These are phyloP conservation scores for Jaminaea rosea DNA, from an alignment of 1,284 basidiomycete species.

Conservation along the genomic window DNA sequence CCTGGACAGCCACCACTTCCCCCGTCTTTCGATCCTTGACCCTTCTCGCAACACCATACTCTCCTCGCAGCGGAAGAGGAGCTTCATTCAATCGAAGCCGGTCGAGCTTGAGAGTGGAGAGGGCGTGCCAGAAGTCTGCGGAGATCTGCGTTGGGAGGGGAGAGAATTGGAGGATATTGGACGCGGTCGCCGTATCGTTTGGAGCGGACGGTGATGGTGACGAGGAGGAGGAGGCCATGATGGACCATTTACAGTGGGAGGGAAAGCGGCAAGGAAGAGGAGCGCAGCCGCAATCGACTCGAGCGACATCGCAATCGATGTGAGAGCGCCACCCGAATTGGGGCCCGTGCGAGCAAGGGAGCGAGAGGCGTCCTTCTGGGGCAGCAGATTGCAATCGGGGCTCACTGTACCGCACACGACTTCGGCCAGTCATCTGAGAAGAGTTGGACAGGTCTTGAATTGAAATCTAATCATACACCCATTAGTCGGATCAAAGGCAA, in stretches of 20 bases:
- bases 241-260: neutral
- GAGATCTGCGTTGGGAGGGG: constrained; percentile 78
- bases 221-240: no score
- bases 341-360: no score
- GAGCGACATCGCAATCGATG: no score
- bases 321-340: no score
- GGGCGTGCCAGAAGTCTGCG: constrained; percentile 85
- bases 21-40: constrained; percentile 67
- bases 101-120: constrained; percentile 82
- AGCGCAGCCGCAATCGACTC: neutral
- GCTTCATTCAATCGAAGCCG: constrained; percentile 74
- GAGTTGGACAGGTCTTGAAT: no score
- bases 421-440: no score
- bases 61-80: constrained; percentile 58
- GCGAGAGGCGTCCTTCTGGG: no score
- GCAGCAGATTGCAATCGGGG: no score
- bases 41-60: constrained; percentile 63
- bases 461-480: no score
- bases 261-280: neutral
- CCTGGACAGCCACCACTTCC: constrained; percentile 28
- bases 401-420: no score
- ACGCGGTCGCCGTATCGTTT: neutral
- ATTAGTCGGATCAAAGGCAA: no score
- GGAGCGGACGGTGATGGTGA: neutral
- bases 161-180: constrained; percentile 62